phyloP scores from a whole-genome alignment of 805 yeast species.

The Saccharomycopsis vini region DNA sequence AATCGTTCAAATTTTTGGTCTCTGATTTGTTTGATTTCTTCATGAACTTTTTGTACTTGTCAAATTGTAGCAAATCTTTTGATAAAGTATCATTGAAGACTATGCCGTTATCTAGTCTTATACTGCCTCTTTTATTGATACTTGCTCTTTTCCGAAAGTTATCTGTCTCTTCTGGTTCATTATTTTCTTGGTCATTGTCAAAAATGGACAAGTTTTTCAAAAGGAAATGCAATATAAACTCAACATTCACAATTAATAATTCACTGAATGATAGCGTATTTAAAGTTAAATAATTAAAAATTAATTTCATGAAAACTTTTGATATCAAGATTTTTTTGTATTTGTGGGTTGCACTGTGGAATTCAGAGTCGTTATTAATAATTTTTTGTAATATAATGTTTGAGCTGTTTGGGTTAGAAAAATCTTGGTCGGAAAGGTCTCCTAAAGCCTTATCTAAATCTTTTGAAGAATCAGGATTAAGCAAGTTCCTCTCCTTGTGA shows the following conservation, averaged over 20 bases:
- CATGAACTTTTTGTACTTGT: constrained; percentile 31
- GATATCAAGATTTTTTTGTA: constrained; percentile 9
- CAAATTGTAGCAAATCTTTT: constrained; percentile 21
- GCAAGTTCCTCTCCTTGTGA: constrained; percentile 6
- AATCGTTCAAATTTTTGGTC: constrained; percentile 6
- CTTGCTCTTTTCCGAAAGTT: not conserved
- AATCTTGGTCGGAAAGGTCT: constrained; percentile 13
- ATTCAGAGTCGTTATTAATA: constrained; percentile 17
- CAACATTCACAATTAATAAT: constrained; percentile 9
- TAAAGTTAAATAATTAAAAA: constrained; percentile 14
- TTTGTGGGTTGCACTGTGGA: constrained; percentile 7
- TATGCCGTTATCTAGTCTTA: constrained; percentile 1
- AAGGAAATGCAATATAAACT: constrained; percentile 12
- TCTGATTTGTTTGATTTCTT: constrained; percentile 37
- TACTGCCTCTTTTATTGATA: constrained; percentile 1
- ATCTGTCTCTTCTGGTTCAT: not conserved
- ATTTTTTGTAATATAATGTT: constrained; percentile 12
- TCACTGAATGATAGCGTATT: constrained; percentile 12
- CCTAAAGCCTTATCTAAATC: constrained; percentile 14
- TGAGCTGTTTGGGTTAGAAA: constrained; percentile 4
- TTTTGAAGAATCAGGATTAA: constrained; percentile 14
- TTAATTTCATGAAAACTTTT: constrained; percentile 16
- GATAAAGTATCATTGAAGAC: constrained; percentile 15
- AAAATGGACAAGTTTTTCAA: constrained; percentile 17
- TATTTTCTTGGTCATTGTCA: constrained; percentile 9